Evolutionary conservation across 1,284 basidiomycete genomes (phyloP).

Genomic region (Ustanciosporium gigantosporum): DNA sequence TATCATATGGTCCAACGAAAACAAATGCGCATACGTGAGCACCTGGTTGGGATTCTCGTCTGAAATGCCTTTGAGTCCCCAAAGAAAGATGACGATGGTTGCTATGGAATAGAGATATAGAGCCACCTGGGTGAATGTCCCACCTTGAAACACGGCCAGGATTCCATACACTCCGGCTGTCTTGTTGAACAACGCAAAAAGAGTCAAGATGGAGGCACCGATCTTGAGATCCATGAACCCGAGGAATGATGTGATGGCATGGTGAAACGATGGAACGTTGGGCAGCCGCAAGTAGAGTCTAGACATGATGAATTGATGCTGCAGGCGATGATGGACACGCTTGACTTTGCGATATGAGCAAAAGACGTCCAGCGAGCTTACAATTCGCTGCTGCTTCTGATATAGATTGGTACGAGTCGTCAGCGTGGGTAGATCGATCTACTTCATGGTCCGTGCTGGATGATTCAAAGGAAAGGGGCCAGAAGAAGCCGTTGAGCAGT

Average conservation of each 20-base stretch:
- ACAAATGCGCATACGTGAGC: constrained; percentile 88
- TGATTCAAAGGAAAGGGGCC: no score
- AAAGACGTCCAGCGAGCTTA: no score
- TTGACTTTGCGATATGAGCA: no score
- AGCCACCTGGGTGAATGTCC: constrained; percentile 80
- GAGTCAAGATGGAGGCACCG: constrained; percentile 55
- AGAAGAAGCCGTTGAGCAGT: no score
- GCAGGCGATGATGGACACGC: no score
- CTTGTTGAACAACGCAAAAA: constrained; percentile 79
- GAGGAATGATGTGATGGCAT: constrained; percentile 53
- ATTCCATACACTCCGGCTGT: constrained; percentile 96
- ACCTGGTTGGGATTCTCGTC: constrained; percentile 67
- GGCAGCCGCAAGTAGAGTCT: constrained; percentile 48
- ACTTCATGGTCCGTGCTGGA: no score
- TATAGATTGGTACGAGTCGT: no score
- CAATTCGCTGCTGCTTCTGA: no score
- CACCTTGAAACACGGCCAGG: constrained; percentile 83
- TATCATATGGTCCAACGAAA: constrained; percentile 87
- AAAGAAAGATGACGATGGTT: constrained; percentile 78
- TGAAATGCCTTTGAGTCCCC: constrained; percentile 83
- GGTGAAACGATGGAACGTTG: constrained; percentile 41
- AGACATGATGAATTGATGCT: constrained; percentile 48
- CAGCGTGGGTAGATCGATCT: no score
- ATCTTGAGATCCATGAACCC: constrained; percentile 59
- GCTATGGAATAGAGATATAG: constrained; percentile 85